Conservation (phyloP, 495 filamentous ascomycete genomes). For the Staphylotrichum tortipilum region DNA sequence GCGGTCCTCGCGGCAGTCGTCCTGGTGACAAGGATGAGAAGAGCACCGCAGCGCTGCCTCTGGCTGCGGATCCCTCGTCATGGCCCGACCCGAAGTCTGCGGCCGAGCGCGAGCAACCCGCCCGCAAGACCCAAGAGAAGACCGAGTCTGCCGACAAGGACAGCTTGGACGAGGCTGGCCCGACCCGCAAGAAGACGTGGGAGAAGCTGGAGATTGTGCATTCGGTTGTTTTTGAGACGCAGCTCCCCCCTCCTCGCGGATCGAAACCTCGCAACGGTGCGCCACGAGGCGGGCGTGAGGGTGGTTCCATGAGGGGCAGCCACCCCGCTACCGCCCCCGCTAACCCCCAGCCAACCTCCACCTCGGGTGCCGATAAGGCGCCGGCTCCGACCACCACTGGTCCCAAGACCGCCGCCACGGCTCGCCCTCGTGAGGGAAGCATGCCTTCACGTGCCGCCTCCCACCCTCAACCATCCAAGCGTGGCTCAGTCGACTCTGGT, state of each 20-base stretch:
- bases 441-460: conserved; percentile 13
- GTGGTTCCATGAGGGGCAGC: conserved; percentile 17
- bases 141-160: conserved; percentile 56
- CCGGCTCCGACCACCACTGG: conserved; percentile 4
- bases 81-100: conserved; percentile 90
- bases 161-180: conserved; percentile 52
- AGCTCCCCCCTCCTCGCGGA: conserved; percentile 49
- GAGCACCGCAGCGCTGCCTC: conserved; percentile 32
- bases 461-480: conserved; percentile 30
- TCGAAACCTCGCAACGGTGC: conserved; percentile 52
- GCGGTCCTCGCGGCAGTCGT: conserved; percentile 39
- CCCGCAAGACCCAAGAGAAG: conserved; percentile 38
- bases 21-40: conserved; percentile 43
- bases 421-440: conserved; percentile 20
- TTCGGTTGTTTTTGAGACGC: conserved; percentile 74
- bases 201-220: conserved; percentile 64
- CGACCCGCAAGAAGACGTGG: conserved; percentile 64
- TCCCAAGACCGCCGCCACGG: conserved; percentile 8
- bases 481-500: conserved; percentile 37
- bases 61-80: conserved; percentile 58
- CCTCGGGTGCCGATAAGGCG: conserved; percentile 14
- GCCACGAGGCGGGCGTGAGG: conserved; percentile 43
- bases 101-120: conserved; percentile 52
- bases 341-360: conserved; percentile 1
- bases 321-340: conserved; percentile 7